Base-by-base conservation (phyloP, 2,329 filamentous ascomycete genomes). In the Graphilbum fragrans region DNA sequence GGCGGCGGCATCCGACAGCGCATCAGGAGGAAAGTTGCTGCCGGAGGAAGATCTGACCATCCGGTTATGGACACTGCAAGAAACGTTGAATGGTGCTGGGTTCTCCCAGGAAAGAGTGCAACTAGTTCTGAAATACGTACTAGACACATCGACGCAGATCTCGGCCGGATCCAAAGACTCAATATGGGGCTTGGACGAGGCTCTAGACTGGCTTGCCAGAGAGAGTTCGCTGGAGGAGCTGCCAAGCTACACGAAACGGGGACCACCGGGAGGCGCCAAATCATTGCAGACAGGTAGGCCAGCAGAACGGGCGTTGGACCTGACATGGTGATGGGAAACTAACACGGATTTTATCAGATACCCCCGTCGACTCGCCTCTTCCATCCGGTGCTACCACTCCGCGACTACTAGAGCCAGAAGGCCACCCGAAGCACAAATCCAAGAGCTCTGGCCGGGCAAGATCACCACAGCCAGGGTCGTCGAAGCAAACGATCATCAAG, bases 161-260 rank as follows among this genome's bases (percentile, higher is more conserved):
- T 63, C 68, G 3, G 53, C 65, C 11, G 62, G 64, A 18, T 66
- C 59, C 45, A 81, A 77, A 50, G 82, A 86, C 48, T 70, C 70
- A 35, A 72, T 87, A 14, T 94, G 86, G 84, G 87, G 88, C 10
- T 64, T 96, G 29, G 82, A 93, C 46, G 88, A 94, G 60, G 79
- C 84, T 21, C 59, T 98, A 18, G 86, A 95, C 52, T 94, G 87
- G 86, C 70, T 96, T 41, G 85, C 86, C n/a, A 67, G 85, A 49
- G 76, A 92, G 55, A 85, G 81, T 51, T 63, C 70, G 14, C 63
- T 69, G 47, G 72, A 78, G 1, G 80, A 88, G 51, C 67, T 90
- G 29, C 82, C 82, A 6, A 70, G 77, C 37, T 93, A 92, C 56
- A 77, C 82, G 18, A 69, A 66, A 43, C 63, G 57, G 67, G 60